Conservation (phyloP, 78 protist genomes). For the Protostelium mycophagum region DNA sequence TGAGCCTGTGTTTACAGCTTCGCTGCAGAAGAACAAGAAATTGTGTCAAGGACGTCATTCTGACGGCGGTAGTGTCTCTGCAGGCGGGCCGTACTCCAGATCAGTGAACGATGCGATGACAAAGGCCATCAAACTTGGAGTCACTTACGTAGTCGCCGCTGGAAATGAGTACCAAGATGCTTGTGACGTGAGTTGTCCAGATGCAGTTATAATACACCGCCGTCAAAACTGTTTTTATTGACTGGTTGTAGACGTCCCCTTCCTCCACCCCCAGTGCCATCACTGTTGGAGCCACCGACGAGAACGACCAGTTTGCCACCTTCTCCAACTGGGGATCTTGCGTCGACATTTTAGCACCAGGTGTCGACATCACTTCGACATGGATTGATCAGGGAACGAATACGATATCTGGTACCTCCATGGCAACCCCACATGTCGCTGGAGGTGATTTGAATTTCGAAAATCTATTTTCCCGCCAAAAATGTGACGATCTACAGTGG, state of each 20-base stretch:
- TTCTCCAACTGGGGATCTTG: not conserved
- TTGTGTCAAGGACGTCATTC: not conserved
- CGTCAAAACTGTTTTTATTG: not conserved
- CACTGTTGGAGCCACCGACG: not conserved
- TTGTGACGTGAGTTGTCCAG: not conserved
- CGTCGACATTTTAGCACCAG: not conserved
- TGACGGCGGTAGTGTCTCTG: not conserved
- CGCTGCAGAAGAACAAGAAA: no score
- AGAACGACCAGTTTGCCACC: not conserved
- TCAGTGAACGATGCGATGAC: not conserved
- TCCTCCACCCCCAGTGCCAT: not conserved
- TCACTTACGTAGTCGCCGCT: not conserved
- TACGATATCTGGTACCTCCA: not conserved
- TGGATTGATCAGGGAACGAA: not conserved
- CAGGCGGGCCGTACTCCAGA: not conserved
- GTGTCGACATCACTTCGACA: not conserved
- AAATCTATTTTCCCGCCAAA: no score
- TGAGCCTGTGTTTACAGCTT: no score
- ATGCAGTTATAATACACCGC: not conserved
- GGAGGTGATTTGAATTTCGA: not conserved
- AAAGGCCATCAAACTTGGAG: not conserved
- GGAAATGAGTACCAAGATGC: not conserved
- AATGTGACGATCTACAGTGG: no score
- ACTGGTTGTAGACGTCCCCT: not conserved
- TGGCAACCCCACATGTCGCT: not conserved